Conservation (phyloP, 2,329 filamentous ascomycete genomes). For the Nigrospora osmanthi region DNA sequence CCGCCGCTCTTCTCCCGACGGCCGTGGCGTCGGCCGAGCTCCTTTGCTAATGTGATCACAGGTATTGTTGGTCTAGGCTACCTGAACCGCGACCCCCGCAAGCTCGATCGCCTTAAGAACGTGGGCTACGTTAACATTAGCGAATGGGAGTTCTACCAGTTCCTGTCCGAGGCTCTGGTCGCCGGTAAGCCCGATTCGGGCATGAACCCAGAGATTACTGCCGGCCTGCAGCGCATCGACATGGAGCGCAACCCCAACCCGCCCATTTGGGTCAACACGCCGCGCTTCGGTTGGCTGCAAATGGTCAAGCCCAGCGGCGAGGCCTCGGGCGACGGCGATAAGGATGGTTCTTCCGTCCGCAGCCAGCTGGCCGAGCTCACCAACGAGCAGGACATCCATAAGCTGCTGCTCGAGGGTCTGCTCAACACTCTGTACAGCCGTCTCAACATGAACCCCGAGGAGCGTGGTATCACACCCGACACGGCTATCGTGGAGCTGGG, state of each 20-base stretch:
- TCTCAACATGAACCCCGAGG: slow-evolving; percentile 5
- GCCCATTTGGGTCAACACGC: slow-evolving; percentile 2
- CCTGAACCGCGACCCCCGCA: slow-evolving; percentile 11
- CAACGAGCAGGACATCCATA: slow-evolving; percentile 7
- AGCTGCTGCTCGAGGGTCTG: slow-evolving; percentile 5
- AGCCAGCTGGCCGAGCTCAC: not conserved
- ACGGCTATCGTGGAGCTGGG: slow-evolving; percentile 14
- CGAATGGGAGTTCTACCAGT: slow-evolving; percentile 10
- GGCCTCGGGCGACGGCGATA: not conserved
- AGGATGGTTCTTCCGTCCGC: not conserved
- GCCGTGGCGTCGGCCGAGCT: slow-evolving; percentile 3
- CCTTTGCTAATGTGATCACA: slow-evolving; percentile 5
- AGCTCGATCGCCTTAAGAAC: slow-evolving; percentile 9
- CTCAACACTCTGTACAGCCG: slow-evolving; percentile 1
- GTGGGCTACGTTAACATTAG: slow-evolving; percentile 7
- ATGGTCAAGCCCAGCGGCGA: not conserved
- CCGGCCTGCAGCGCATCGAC: slow-evolving; percentile 5
- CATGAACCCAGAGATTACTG: slow-evolving; percentile 3
- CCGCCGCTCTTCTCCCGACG: too few species aligned
- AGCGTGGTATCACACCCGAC: slow-evolving; percentile 2
- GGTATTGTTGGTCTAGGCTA: slow-evolving; percentile 16
- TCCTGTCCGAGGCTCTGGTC: slow-evolving; percentile 10
- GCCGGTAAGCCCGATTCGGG: slow-evolving; percentile 3
- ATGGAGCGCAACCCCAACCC: slow-evolving; percentile 2
- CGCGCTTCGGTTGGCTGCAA: slow-evolving; percentile 5